These are phyloP conservation scores for Fusarium hostae DNA, from an alignment of 2,329 filamentous ascomycete genomes.

Conservation along the genomic window DNA sequence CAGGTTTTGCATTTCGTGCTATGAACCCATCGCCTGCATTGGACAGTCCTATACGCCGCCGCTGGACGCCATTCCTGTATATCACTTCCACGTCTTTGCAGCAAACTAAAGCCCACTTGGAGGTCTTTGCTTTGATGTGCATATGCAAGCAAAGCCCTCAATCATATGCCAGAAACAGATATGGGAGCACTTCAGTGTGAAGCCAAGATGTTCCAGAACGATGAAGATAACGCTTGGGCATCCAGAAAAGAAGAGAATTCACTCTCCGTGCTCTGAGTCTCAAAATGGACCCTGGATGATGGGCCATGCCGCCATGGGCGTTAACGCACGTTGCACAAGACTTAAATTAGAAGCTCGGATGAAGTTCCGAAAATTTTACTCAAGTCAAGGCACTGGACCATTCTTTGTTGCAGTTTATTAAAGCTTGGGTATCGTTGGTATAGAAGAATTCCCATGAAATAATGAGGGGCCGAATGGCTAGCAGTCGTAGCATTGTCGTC, in stretches of 20 bases:
- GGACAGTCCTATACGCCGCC: neutral
- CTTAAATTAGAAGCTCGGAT: slow-evolving; percentile 25
- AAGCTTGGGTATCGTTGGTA: neutral
- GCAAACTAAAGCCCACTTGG: neutral
- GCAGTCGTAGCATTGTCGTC: slow-evolving; percentile 12
- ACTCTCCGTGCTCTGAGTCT: neutral
- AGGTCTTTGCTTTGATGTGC: slow-evolving; percentile 23
- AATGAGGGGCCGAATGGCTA: neutral
- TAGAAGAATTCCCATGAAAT: neutral
- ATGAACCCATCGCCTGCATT: slow-evolving; percentile 3
- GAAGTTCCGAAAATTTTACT: slow-evolving; percentile 1
- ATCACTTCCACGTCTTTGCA: neutral
- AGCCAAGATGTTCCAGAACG: slow-evolving; percentile 28
- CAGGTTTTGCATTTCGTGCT: slow-evolving; percentile 3
- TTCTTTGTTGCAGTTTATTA: neutral
- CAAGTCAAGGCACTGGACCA: neutral
- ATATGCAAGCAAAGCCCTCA: neutral
- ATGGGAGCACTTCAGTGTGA: slow-evolving; percentile 1
- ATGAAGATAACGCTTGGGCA: slow-evolving; percentile 15
- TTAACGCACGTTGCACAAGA: neutral
- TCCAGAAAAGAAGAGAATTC: neutral
- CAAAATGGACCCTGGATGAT: slow-evolving; percentile 11
- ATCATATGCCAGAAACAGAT: neutral
- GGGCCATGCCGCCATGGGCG: neutral
- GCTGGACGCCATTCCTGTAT: slow-evolving; percentile 1